A percentile compares a stretch with the other conserved stretches of the same genome.
These are phyloP conservation scores for Candida tallmaniae DNA, from an alignment of 805 yeast species.

Conservation along the genomic window DNA sequence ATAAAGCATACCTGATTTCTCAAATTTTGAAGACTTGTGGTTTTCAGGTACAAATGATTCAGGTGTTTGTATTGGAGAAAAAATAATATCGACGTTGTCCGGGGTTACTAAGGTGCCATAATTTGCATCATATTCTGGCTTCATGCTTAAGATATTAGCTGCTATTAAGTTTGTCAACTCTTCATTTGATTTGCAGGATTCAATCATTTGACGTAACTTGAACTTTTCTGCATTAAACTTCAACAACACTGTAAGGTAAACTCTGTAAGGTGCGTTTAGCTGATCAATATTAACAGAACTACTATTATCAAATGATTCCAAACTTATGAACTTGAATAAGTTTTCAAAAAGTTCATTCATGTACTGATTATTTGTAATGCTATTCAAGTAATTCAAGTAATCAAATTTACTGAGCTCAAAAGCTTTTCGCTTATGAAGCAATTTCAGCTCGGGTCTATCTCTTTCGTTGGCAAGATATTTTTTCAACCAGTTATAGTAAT, in stretches of 20 bases:
- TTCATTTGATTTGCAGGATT: conserved; percentile 34
- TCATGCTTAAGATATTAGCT: conserved; percentile 19
- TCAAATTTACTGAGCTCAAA: conserved; percentile 45
- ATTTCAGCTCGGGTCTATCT: conserved; percentile 39
- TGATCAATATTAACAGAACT: conserved; percentile 8
- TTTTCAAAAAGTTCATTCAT: conserved; percentile 33
- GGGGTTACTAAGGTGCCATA: conserved; percentile 18
- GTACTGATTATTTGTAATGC: conserved; percentile 36
- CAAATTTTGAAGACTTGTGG: conserved; percentile 1
- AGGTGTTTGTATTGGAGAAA: conserved; percentile 11
- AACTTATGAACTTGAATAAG: conserved; percentile 29
- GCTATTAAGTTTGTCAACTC: conserved; percentile 32
- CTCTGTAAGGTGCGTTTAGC: conserved; percentile 18
- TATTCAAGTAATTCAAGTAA: conserved; percentile 39
- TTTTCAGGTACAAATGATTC: not conserved
- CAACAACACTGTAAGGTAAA: conserved; percentile 30
- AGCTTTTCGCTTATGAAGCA: conserved; percentile 27
- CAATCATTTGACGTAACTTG: conserved; percentile 38
- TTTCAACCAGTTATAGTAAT: conserved; percentile 40
- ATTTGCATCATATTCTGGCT: conserved; percentile 7
- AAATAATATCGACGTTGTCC: conserved; percentile 27
- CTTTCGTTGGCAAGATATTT: conserved; percentile 41
- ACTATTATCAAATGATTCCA: not conserved
- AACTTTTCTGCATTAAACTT: conserved; percentile 39
- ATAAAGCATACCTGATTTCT: conserved; percentile 45